These are phyloP conservation scores for Fusarium papillatum DNA, from an alignment of 2,329 filamentous ascomycete genomes.

Conservation along the genomic window DNA sequence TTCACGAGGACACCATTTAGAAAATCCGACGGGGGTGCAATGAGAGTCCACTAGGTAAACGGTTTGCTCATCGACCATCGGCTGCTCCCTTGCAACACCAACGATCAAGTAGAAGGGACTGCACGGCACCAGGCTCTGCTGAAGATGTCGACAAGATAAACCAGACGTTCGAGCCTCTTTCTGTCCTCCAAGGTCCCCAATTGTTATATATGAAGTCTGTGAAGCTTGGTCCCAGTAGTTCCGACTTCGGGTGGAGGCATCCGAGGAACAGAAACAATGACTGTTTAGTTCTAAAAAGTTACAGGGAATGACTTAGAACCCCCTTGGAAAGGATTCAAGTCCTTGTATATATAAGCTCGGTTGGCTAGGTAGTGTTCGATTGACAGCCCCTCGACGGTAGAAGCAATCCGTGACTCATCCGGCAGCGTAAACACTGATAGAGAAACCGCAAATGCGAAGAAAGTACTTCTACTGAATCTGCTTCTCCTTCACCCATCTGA, in stretches of 20 bases:
- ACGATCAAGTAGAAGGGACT: background rate
- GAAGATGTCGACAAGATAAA: background rate
- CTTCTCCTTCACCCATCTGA: background rate
- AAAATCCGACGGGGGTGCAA: background rate
- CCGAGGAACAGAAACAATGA: background rate
- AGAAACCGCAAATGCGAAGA: background rate
- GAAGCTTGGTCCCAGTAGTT: background rate
- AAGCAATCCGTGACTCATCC: background rate
- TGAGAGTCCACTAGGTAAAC: background rate
- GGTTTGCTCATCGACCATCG: background rate
- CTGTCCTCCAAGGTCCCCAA: background rate
- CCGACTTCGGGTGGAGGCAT: background rate
- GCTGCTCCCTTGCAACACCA: background rate
- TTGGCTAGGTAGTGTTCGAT: background rate
- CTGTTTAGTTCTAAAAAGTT: background rate
- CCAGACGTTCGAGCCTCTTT: background rate
- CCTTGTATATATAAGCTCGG: background rate
- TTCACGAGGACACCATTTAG: background rate
- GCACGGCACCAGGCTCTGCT: background rate
- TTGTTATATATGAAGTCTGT: background rate
- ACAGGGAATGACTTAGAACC: background rate
- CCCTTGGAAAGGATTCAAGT: background rate
- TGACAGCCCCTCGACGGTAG: background rate
- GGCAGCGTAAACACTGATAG: background rate
- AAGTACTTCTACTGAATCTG: background rate